Evolutionary conservation across 1,284 basidiomycete species (phyloP), one percentile per base, ranked within the genome.

Genomic region (Rhodofomes roseus): DNA sequence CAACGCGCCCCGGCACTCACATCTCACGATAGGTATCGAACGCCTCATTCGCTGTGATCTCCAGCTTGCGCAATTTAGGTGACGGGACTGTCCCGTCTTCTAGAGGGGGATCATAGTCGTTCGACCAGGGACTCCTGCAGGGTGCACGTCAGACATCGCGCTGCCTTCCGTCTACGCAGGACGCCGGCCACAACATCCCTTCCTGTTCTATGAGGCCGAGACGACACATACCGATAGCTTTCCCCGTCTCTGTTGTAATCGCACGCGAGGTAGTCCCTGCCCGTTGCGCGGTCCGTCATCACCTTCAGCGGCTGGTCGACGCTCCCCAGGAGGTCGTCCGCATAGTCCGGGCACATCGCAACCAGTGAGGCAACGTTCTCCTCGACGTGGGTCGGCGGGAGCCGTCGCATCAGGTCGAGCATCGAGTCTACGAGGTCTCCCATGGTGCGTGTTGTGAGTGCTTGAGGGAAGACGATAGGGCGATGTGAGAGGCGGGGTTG

Each of bases 161-260:
- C 31, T 34, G 31, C 50, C 4, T 25, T n/a, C n/a, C 20, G 9
- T n/a, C 29, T 16, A 20, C 20, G 29, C 16, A 23, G n/a, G 31
- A 4, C 12, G 20, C 20, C 11, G 43, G 9, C 4, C 14, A 22
- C 18, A 18, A 22, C 55, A 55, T 11, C 27, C 43, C 59, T 36
- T 40, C 57, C 29, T n/a, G 14, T 34, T 18, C 22, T 34, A 18
- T 12, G 39, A 7, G 3, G 39, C 37, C 8, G 37, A 53, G 29
- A 18, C 8, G 58, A n/a, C 22, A 65, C 80, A 60, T 65, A 94
- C 95, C 96, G 81, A 77, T 95, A 97, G 70, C 92, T 92, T 70
- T 97, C 95, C 2, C 95, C 96, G 71, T 99, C 97, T 36, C 94
- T 82, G 77, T 99, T 99, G 74, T 99, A 99, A 74, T 99, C 97